Percentiles rank a stretch among this genome's conserved stretches.
These are phyloP conservation scores for Akanthomyces lecanii DNA, from an alignment of 2,329 filamentous ascomycete genomes.

Conservation along the genomic window DNA sequence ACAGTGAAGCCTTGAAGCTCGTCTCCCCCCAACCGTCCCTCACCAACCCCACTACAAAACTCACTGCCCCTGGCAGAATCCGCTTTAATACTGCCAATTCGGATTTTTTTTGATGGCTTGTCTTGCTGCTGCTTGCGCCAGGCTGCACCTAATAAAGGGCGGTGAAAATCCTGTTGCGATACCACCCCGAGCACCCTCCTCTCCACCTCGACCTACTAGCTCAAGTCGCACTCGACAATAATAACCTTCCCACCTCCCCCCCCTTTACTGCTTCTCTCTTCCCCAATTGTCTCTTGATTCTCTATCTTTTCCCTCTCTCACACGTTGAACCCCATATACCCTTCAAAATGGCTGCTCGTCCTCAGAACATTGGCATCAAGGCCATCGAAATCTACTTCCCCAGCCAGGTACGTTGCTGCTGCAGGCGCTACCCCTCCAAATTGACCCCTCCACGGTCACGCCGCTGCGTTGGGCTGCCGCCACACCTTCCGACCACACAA, in stretches of 20 bases:
- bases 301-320: conserved; percentile 7
- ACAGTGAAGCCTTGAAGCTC: not conserved
- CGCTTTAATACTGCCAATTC: conserved; percentile 7
- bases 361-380: conserved; percentile 87
- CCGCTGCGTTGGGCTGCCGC: conserved; percentile 17
- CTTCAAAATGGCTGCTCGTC: conserved; percentile 64
- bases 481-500: conserved; percentile 21
- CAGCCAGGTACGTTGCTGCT: conserved; percentile 61
- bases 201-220: conserved; percentile 10
- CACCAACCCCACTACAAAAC: conserved; percentile 14
- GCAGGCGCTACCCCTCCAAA: conserved; percentile 16
- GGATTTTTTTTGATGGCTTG: not conserved
- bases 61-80: conserved; percentile 14
- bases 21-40: conserved; percentile 3
- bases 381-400: conserved; percentile 89
- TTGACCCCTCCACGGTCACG: conserved; percentile 16
- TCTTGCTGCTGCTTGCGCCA: not conserved
- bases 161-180: conserved; percentile 18
- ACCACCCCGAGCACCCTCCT: conserved; percentile 1
- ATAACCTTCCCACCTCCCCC: conserved; percentile 15
- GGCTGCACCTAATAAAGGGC: conserved; percentile 15
- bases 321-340: not conserved
- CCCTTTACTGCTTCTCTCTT: conserved; percentile 14
- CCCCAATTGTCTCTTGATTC: conserved; percentile 7
- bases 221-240: conserved; percentile 13